Evolutionary conservation across 2,329 filamentous ascomycete species (phyloP).

Genomic region (Colletotrichum liriopes): DNA sequence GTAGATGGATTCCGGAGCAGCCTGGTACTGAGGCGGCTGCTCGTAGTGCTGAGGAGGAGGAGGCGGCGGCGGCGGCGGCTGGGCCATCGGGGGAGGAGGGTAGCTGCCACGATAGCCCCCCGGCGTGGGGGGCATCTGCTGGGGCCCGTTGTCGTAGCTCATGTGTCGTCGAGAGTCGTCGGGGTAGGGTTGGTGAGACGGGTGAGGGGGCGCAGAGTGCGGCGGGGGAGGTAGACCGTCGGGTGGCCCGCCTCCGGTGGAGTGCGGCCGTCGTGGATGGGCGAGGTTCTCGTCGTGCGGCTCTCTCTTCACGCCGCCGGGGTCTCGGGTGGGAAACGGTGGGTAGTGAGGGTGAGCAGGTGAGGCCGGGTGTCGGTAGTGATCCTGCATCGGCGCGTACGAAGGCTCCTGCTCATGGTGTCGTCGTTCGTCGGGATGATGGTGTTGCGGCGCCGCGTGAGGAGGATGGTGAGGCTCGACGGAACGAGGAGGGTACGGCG

Average conservation of each 20-base stretch:
- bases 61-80: conserved; percentile 50
- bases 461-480: conserved; percentile 56
- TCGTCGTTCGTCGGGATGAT: conserved; percentile 64
- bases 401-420: conserved; percentile 69
- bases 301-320: conserved; percentile 71
- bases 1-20: conserved; percentile 56
- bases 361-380: conserved; percentile 63
- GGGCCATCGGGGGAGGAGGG: conserved; percentile 56
- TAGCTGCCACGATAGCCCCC: conserved; percentile 60
- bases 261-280: conserved; percentile 66
- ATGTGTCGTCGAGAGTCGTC: conserved; percentile 68
- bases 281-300: conserved; percentile 63
- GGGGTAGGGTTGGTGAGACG: conserved; percentile 53
- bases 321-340: conserved; percentile 64
- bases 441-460: conserved; percentile 48
- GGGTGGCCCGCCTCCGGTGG: conserved; percentile 59
- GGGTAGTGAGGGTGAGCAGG: conserved; percentile 62
- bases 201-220: conserved; percentile 51
- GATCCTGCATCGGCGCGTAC: conserved; percentile 70
- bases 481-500: conserved; percentile 53
- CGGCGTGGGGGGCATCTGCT: conserved; percentile 61
- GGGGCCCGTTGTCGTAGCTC: conserved; percentile 65
- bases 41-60: conserved; percentile 51
- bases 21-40: conserved; percentile 49
- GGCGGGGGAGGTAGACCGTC: conserved; percentile 55